Evolutionary conservation across 202 grass and related monocot species (phyloP).

Genomic region (Saccharum hybrid): DNA sequence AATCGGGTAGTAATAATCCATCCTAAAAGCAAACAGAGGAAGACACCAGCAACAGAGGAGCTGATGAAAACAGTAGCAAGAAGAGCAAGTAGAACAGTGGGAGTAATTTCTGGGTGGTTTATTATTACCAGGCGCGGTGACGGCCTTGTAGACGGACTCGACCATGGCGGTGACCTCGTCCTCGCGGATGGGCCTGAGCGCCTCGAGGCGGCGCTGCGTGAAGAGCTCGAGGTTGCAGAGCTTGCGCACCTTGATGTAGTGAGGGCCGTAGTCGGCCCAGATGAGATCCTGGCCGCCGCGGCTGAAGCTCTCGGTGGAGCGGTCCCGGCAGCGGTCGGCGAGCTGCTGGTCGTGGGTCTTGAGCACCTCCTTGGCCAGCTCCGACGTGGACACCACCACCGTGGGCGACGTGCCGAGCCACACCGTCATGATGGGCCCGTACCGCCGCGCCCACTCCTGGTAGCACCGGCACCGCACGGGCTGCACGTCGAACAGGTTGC

Average conservation of each 20-base stretch:
- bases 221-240: constrained; percentile 96
- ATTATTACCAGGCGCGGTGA: constrained; percentile 49
- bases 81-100: background rate
- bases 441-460: constrained; percentile 65
- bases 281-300: constrained; percentile 74
- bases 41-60: background rate
- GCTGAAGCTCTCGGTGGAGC: constrained; percentile 71
- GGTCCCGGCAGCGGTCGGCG: constrained; percentile 65
- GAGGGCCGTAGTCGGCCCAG: constrained; percentile 85
- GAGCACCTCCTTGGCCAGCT: constrained; percentile 78
- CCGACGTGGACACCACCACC: constrained; percentile 74
- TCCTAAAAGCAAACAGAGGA: background rate
- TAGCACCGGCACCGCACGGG: constrained; percentile 77
- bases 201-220: constrained; percentile 74
- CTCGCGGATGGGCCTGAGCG: constrained; percentile 72
- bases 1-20: too few relatives aligned
- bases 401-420: constrained; percentile 73
- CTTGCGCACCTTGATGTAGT: constrained; percentile 93
- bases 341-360: constrained; percentile 88
- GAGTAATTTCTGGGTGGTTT: too few relatives aligned
- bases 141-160: constrained; percentile 62
- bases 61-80: background rate
- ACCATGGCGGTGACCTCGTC: constrained; percentile 95
- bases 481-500: constrained; percentile 78
- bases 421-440: constrained; percentile 83